Evolutionary conservation across 202 grass and related monocot species (phyloP).

Genomic region (Hordeum pubiflorum): DNA sequence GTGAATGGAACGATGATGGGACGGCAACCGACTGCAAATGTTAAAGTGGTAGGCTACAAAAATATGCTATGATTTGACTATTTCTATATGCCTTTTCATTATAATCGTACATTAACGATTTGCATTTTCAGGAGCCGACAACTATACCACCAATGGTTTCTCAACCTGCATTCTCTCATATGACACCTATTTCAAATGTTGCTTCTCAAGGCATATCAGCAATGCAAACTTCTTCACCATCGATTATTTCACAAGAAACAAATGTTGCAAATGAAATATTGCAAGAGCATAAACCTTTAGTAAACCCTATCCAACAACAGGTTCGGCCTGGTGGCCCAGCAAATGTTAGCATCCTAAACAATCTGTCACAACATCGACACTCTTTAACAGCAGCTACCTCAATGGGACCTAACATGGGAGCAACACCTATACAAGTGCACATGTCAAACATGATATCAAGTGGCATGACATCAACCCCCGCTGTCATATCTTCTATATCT

Average conservation of each 20-base stretch:
- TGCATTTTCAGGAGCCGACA: constrained; percentile 66
- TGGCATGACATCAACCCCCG: constrained; percentile 55
- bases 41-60: constrained; percentile 68
- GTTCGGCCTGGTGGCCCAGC: constrained; percentile 59
- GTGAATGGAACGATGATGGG: constrained; percentile 57
- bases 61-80: neutral
- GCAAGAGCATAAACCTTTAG: constrained; percentile 78
- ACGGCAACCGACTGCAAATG: constrained; percentile 47
- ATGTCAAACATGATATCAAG: constrained; percentile 96
- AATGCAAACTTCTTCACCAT: constrained; percentile 70
- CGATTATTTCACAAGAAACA: constrained; percentile 77
- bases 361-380: constrained; percentile 59
- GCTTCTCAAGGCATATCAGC: constrained; percentile 56
- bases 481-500: constrained; percentile 57
- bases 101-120: neutral
- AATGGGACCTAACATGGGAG: constrained; percentile 64
- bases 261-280: constrained; percentile 56
- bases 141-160: constrained; percentile 55
- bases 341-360: constrained; percentile 86
- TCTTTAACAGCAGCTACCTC: constrained; percentile 57
- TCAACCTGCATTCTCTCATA: constrained; percentile 52
- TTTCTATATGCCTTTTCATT: constrained; percentile 14
- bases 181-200: constrained; percentile 47
- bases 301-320: constrained; percentile 55
- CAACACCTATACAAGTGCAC: constrained; percentile 77